Evolutionary conservation across 129 eudicot genomes (phyloP), one percentile per base, ranked within the genome.

Genomic region (Flaveria ramosissima): DNA sequence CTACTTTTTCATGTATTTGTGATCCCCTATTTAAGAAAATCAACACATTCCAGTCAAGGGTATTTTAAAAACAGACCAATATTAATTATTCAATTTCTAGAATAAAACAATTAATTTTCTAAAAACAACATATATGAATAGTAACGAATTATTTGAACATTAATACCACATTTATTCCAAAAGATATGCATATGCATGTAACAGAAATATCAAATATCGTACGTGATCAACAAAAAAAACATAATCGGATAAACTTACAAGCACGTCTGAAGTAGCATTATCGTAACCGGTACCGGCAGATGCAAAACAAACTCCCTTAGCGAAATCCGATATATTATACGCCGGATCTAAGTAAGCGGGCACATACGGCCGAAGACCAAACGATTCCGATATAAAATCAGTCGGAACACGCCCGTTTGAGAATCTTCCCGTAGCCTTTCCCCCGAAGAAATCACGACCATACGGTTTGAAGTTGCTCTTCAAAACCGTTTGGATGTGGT

Each of bases 201-300:
- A 20, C 30, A 57, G 14, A 48, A 48, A 48, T 7, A 57, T 57
- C 30, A 5, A 1, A 57, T 57, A 20, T 3, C 12, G 12, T 10
- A 43, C 47, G 57, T 52, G 23, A 52, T 6, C 10, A 57, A 9
- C 27, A 1, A 19, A 43, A 46, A 1, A 30, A 11, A 23, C n/a
- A n/a, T 62, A 50, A 63, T 24, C 5, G 1, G 50, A 43, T 30
- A 27, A 45, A 85, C 97, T 89, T 84, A 92, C 97, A 26, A 92
- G 90, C 21, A 92, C 92, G 46, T 84, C 86, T 7, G 97, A 85
- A 51, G 97, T 92, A 14, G 87, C 95, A 74, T 76, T 87, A 60
- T 92, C 97, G 80, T 83, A 89, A 9, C 97, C 97, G 7, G 97
- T 92, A 3, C 97, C 97, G 53, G 97, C 97, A 7, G 97, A 92